Base-by-base conservation (phyloP, 2,329 filamentous ascomycete genomes). In the Pseudocercospora musae region DNA sequence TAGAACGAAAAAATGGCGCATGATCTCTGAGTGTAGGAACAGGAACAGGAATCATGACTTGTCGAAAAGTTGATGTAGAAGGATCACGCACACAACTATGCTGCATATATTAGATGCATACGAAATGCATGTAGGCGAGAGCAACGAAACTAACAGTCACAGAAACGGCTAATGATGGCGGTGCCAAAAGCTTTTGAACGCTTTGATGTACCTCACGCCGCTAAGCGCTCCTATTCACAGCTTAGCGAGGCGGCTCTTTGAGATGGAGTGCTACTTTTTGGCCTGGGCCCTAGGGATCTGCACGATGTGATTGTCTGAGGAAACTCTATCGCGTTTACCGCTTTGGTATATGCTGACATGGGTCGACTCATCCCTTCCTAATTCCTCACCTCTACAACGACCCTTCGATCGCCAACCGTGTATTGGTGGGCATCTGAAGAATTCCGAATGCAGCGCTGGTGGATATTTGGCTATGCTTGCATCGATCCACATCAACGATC, bases 311-410 rank as follows among this genome's bases (percentile, higher is more conserved):
- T n/a, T 29, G 48, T 48, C n/a, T 13, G 37, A 37, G 42, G 25
- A 58, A 58, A 58, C 44, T 58, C 57, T 33, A 58, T 52, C 57
- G 57, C 57, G 44, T 58, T 58, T 58, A 18, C 57, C 57, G 18
- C 18, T 58, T 58, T 52, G 7, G 44, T 52, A 27, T 37, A 37
- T 37, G 18, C n/a, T 25, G n/a, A 18, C 52, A 18, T 23, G 52
- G 52, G 18, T 52, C 25, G 2, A 10, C 15, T 15, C 0, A 11
- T 2, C 2, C 7, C 25, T 31, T 27, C 11, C 4, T 15, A 8
- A n/a, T 31, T 29, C 18, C n/a, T 37, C 31, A 15, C 31, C 31
- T 33, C 31, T 33, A 15, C 31, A 33, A 15, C 15, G 31, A 33
- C 31, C 31, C 15, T 10, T 33, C 11, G 2, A 33, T 33, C 13